These are phyloP conservation scores for Lactifluus echinatus DNA, from an alignment of 768 basidiomycete species.

Conservation along the genomic window DNA sequence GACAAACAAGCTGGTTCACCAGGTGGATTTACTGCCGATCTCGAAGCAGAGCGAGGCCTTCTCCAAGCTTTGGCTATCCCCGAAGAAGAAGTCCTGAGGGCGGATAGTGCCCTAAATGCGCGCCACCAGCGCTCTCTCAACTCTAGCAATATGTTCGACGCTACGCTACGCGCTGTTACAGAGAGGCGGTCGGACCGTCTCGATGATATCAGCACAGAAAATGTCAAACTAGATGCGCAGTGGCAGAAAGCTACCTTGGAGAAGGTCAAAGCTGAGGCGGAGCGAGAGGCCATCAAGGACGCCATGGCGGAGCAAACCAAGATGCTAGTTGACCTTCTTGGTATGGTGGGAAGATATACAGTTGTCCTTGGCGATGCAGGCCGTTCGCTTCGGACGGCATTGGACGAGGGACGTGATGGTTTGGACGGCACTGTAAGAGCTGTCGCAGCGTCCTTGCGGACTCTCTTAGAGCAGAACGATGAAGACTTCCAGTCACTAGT, in stretches of 20 bases:
- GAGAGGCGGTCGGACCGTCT: constrained; percentile 73
- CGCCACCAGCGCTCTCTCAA: constrained; percentile 64
- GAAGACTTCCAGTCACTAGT: constrained; percentile 57
- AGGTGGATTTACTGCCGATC: constrained; percentile 39
- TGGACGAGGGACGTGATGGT: constrained; percentile 32
- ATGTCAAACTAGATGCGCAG: constrained; percentile 60
- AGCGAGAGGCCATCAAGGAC: constrained; percentile 53
- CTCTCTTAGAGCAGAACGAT: constrained; percentile 59
- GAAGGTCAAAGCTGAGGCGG: constrained; percentile 52
- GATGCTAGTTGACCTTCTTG: constrained; percentile 61
- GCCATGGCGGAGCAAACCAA: constrained; percentile 58
- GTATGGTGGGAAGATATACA: constrained; percentile 74
- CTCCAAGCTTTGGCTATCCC: constrained; percentile 56
- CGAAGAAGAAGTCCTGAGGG: constrained; percentile 58
- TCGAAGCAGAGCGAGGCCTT: constrained; percentile 66
- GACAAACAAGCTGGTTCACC: constrained; percentile 35
- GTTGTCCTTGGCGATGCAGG: constrained; percentile 57
- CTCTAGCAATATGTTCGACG: constrained; percentile 74
- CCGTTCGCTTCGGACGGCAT: constrained; percentile 34
- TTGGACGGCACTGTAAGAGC: constrained; percentile 34
- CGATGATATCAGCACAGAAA: constrained; percentile 61
- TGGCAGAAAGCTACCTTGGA: constrained; percentile 67
- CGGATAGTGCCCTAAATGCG: constrained; percentile 48
- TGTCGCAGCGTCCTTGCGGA: constrained; percentile 43
- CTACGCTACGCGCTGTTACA: constrained; percentile 73